Base-by-base conservation (phyloP, 2,329 filamentous ascomycete species). In the Aspergillus bombycis region DNA sequence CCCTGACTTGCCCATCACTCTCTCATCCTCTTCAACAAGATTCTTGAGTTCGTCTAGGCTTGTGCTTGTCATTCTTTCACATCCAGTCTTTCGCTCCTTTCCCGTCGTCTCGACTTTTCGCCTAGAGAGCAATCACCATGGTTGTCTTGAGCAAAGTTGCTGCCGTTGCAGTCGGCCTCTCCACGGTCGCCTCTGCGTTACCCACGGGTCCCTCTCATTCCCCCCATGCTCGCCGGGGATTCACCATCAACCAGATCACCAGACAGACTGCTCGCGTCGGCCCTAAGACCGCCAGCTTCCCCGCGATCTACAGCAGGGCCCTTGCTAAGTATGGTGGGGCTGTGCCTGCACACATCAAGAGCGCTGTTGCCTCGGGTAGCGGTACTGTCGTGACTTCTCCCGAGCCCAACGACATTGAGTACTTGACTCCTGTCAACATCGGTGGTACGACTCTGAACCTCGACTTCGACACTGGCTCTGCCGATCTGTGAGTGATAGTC, bases 391-490 rank as follows among this genome's bases (percentile, higher is more conserved):
- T 78, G 43, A 80, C 81, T 21, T 81, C 77, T 21, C 84, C 85
- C 0, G 75, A 82, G 64, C 68, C 76, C n/a, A 76, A 81, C 55
- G 88, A 90, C 66, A 78, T 79, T 4, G 83, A 88, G 72, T 90
- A 88, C 62, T 78, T 89, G 34, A 83, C 85, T 61, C 86, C 88
- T 0, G 86, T 93, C 54, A 82, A 80, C 2, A 80, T 93, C 65
- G 91, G 90, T 52, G 78, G 84, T 72, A 87, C 89, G 69, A 85
- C 80, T 3, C 74, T 92, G 66, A 84, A 87, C 63, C 75, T 93
- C 64, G 89, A 92, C 73, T 85, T 93, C 64, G 91, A 93, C 68
- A 93, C 91, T 16, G 89, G 83, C 66, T 90, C 82, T 66, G 83
- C 88, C 48, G 89, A 91, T 77, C 84, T 91, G 89, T 88, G 77